These are phyloP conservation scores for Dioszegia aurantiaca DNA, from an alignment of 768 basidiomycete species.

Conservation along the genomic window DNA sequence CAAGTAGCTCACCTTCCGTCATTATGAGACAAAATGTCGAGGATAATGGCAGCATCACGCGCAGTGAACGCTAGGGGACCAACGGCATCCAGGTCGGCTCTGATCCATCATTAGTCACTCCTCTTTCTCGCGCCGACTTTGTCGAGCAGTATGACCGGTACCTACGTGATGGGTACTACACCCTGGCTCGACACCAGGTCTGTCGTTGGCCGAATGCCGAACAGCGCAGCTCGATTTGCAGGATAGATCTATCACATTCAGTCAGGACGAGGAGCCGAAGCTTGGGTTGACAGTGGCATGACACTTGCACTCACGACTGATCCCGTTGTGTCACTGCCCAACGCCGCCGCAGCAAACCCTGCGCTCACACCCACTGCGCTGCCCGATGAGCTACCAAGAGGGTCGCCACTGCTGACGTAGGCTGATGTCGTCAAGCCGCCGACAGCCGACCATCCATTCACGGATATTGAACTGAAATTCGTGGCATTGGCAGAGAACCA, in stretches of 20 bases:
- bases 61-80: slow-evolving; percentile 26
- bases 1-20: slow-evolving; percentile 9
- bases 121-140: too few species aligned
- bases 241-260: slow-evolving; percentile 16
- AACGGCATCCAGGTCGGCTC: slow-evolving; percentile 19
- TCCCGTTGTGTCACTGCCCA: slow-evolving; percentile 24
- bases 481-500: neutral
- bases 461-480: too few species aligned
- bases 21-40: slow-evolving; percentile 27
- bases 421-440: slow-evolving; percentile 20
- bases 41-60: slow-evolving; percentile 24
- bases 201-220: slow-evolving; percentile 30
- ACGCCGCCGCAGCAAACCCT: slow-evolving; percentile 13
- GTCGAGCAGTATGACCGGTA: too few species aligned
- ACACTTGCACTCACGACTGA: slow-evolving; percentile 24
- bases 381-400: slow-evolving; percentile 15
- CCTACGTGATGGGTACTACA: slow-evolving; percentile 26
- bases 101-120: neutral
- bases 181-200: slow-evolving; percentile 29
- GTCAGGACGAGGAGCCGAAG: neutral
- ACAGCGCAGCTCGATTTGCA: slow-evolving; percentile 35
- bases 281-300: too few species aligned
- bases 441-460: slow-evolving; percentile 20
- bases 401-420: slow-evolving; percentile 15
- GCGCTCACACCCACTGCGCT: slow-evolving; percentile 21